Evolutionary conservation across 2,329 filamentous ascomycete species (phyloP).

Genomic region (Dothideomycetes sp.): DNA sequence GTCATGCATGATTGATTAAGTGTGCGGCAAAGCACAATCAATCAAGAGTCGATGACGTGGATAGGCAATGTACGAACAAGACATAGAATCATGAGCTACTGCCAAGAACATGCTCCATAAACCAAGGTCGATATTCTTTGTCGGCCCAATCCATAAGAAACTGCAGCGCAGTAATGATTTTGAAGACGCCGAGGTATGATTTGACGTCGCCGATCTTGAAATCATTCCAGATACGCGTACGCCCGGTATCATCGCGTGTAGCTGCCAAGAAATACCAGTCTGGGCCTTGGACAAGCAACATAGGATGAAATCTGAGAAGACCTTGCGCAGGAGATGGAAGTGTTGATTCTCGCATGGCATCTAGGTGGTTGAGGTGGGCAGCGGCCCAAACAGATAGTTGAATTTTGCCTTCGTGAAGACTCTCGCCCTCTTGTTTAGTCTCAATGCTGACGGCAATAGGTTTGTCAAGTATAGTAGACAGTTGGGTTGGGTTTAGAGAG

Average conservation of each 20-base stretch:
- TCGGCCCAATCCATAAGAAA: conserved; percentile 2
- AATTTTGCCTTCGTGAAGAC: neutral
- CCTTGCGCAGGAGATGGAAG: neutral
- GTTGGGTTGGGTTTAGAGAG: neutral
- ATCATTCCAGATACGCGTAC: neutral
- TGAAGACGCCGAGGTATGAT: neutral
- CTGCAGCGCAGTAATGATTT: conserved; percentile 1
- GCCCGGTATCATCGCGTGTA: neutral
- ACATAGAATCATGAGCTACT: too few relatives aligned
- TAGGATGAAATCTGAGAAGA: neutral
- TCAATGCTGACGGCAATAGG: conserved; percentile 4
- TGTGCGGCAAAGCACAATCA: too few relatives aligned
- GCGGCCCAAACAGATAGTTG: conserved; percentile 4
- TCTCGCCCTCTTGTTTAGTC: conserved; percentile 1
- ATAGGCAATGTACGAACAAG: too few relatives aligned
- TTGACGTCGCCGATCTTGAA: neutral
- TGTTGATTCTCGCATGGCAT: neutral
- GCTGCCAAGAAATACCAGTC: conserved; percentile 1
- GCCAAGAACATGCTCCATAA: neutral
- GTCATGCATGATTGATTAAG: too few relatives aligned
- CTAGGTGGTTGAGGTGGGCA: conserved; percentile 1
- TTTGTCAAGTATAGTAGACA: neutral
- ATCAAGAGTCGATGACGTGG: too few relatives aligned
- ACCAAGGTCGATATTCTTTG: conserved; percentile 1
- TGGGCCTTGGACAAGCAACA: neutral